Conservation (phyloP, 169 alveolate species). For the Plasmodium yoelii region DNA sequence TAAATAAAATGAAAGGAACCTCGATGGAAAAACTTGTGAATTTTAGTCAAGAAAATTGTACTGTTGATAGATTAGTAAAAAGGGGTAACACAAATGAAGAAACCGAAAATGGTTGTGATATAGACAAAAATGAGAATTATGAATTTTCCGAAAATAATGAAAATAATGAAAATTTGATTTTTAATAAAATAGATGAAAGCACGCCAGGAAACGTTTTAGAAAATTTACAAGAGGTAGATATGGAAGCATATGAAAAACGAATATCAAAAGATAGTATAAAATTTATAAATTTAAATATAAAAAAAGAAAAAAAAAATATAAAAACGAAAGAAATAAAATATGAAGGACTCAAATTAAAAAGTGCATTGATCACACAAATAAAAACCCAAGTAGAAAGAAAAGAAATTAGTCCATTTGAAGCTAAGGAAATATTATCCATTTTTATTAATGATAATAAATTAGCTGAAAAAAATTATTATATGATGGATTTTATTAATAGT, state of each 20-base stretch:
- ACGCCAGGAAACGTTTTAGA: slow-evolving; percentile 17
- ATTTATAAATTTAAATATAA: slow-evolving; percentile 56
- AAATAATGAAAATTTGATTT: background rate
- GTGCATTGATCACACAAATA: slow-evolving; percentile 30
- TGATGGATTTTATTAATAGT: slow-evolving; percentile 23
- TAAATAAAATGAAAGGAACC: background rate
- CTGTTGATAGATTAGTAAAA: background rate
- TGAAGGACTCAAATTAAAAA: slow-evolving; percentile 53
- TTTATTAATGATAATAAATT: slow-evolving; percentile 60
- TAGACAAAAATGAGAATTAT: background rate
- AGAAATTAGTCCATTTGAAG: slow-evolving; percentile 8
- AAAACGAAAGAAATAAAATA: slow-evolving; percentile 23
- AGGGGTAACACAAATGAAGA: background rate
- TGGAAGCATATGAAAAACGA: slow-evolving; percentile 54
- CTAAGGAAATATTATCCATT: slow-evolving; percentile 50
- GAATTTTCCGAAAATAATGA: background rate
- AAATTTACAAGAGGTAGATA: slow-evolving; percentile 55
- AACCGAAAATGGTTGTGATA: background rate
- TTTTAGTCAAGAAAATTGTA: background rate
- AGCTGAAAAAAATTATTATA: slow-evolving; percentile 39
- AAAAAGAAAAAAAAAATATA: slow-evolving; percentile 45
- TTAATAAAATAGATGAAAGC: slow-evolving; percentile 21
- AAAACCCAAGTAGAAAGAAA: slow-evolving; percentile 23
- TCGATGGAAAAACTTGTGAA: background rate
- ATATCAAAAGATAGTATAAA: slow-evolving; percentile 47